These are phyloP conservation scores for Sphagnum magellanicum DNA, from an alignment of 228 moss, liverwort and hornwort genomes.

Conservation along the genomic window DNA sequence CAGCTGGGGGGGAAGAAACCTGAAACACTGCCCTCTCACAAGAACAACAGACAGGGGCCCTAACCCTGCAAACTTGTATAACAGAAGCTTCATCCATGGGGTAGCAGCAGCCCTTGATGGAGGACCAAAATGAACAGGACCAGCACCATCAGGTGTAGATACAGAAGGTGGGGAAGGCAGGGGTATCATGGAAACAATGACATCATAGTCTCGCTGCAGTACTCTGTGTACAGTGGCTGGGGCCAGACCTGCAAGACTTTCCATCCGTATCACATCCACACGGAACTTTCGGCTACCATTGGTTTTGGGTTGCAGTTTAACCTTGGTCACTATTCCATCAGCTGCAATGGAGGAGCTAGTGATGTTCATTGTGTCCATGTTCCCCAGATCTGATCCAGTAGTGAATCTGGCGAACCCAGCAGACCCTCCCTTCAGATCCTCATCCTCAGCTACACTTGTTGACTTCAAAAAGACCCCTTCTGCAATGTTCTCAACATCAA, in stretches of 20 bases:
- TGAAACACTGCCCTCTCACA: slow-evolving; percentile 80
- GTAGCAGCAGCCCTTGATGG: slow-evolving; percentile 81
- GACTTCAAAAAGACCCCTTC: slow-evolving; percentile 10
- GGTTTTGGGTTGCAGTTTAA: slow-evolving; percentile 30
- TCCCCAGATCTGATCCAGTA: not conserved
- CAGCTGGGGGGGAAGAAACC: slow-evolving; percentile 79
- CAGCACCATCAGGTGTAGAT: slow-evolving; percentile 72
- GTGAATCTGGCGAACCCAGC: not conserved
- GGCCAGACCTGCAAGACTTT: slow-evolving; percentile 88
- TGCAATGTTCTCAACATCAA: not conserved
- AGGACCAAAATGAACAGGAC: slow-evolving; percentile 97
- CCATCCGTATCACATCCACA: slow-evolving; percentile 90
- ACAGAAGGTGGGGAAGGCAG: slow-evolving; percentile 87
- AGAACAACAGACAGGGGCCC: slow-evolving; percentile 87
- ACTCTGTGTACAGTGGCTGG: slow-evolving; percentile 88
- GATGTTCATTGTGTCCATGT: slow-evolving; percentile 13
- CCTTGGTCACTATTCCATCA: slow-evolving; percentile 31
- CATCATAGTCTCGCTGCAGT: slow-evolving; percentile 86
- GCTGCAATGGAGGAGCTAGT: slow-evolving; percentile 21
- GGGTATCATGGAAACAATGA: slow-evolving; percentile 97
- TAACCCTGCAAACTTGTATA: slow-evolving; percentile 73
- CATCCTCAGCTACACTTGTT: not conserved
- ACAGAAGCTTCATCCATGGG: slow-evolving; percentile 96
- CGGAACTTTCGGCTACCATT: slow-evolving; percentile 40
- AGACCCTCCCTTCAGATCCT: not conserved